Conservation (phyloP, 2,329 filamentous ascomycete genomes). For the Scytalidium sp. region DNA sequence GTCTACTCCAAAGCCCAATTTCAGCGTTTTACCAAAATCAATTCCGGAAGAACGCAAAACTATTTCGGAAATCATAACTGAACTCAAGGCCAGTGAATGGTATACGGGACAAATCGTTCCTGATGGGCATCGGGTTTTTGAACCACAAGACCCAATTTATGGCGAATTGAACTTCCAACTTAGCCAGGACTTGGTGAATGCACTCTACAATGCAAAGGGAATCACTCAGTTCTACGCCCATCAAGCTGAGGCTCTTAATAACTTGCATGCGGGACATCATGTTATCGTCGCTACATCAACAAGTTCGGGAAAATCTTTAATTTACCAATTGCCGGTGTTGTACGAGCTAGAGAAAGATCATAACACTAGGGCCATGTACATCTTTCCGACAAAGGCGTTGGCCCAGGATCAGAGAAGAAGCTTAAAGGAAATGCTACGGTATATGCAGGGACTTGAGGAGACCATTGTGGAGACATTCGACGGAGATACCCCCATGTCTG, state of each 20-base stretch:
- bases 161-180: slow-evolving; percentile 83
- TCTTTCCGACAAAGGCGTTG: slow-evolving; percentile 95
- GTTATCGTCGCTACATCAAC: slow-evolving; percentile 95
- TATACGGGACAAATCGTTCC: slow-evolving; percentile 92
- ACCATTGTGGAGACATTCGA: slow-evolving; percentile 90
- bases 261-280: slow-evolving; percentile 74
- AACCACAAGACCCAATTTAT: slow-evolving; percentile 76
- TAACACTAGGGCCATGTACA: slow-evolving; percentile 86
- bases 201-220: slow-evolving; percentile 84
- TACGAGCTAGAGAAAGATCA: slow-evolving; percentile 78
- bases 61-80: slow-evolving; percentile 80
- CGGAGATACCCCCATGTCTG: slow-evolving; percentile 83
- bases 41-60: slow-evolving; percentile 79
- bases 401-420: slow-evolving; percentile 93
- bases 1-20: slow-evolving; percentile 27
- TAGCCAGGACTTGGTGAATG: slow-evolving; percentile 92
- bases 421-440: slow-evolving; percentile 78
- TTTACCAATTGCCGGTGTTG: slow-evolving; percentile 92
- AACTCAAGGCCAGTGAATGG: slow-evolving; percentile 80
- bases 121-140: slow-evolving; percentile 87
- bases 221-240: slow-evolving; percentile 88
- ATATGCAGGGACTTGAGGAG: slow-evolving; percentile 74
- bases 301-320: slow-evolving; percentile 95
- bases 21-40: slow-evolving; percentile 55
- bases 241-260: slow-evolving; percentile 91